Percentiles rank a stretch among this genome's conserved stretches.
Conservation (phyloP, 441 rosid species). For the Jatropha multifida region DNA sequence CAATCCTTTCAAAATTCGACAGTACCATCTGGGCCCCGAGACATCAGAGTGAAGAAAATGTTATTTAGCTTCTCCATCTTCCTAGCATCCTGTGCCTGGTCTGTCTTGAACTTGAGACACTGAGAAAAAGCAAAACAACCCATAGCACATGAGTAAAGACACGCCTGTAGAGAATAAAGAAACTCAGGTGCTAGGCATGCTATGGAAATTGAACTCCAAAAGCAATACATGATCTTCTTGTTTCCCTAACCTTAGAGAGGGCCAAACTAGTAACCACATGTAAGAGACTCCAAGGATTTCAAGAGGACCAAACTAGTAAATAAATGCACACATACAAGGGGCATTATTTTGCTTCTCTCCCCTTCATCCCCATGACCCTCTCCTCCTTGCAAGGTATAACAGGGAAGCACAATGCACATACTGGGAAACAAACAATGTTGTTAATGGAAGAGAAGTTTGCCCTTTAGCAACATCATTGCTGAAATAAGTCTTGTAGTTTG, state of each 20-base stretch:
- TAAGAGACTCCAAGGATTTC: background rate
- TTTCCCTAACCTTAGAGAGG: background rate
- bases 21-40: constrained; percentile 90
- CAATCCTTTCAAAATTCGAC: constrained; percentile 1
- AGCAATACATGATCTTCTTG: background rate
- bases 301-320: background rate
- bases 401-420: background rate
- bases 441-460: background rate
- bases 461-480: background rate
- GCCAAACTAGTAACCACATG: background rate
- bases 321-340: background rate
- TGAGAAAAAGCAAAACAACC: constrained; percentile 24
- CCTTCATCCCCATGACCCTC: background rate
- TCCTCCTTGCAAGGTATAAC: background rate
- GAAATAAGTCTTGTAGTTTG: background rate
- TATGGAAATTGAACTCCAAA: background rate
- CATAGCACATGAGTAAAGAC: background rate
- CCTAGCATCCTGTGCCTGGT: constrained; percentile 95
- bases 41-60: constrained; percentile 85
- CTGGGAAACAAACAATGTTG: too few relatives aligned
- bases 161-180: background rate
- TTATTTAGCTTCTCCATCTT: constrained; percentile 97
- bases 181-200: background rate
- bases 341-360: background rate
- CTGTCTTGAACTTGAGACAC: constrained; percentile 98